Base-by-base conservation (phyloP, 805 yeast genomes). In the Candida nanaspora region DNA sequence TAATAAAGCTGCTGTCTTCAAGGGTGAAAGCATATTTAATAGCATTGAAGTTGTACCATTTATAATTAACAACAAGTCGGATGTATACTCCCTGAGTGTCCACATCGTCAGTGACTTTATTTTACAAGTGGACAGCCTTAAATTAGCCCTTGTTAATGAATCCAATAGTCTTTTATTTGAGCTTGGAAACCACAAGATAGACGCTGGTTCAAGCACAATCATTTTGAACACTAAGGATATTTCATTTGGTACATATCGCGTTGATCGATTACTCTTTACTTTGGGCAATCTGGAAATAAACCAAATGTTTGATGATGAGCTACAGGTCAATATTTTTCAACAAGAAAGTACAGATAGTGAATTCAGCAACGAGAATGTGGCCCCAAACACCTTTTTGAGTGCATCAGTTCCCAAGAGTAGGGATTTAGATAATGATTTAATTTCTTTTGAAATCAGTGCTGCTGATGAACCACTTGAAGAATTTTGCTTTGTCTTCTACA, bases 81-180 rank as follows among this genome's bases (percentile, higher is more conserved):
- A 74, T 48, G 50, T 45, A 6, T 68, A 74, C 39, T 61, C 46
- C 30, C 43, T 78, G 2, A 60, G 56, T 9, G 43, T 74, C 4
- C 43, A 47, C 39, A 37, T 18, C 11, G 11, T 15, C 3, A 23
- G 37, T 25, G 37, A 9, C 4, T 23, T 34, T 34, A 30, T 23
- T 4, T 16, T 25, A n/a, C n/a, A 11, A 6, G 25, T 34, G 11
- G 29, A 34, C 13, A 34, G 25, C 8, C 9, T 34, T 5, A 21
- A 34, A 23, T 16, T 34, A 26, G 28, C 25, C 2, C 9, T 43
- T 46, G n/a, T 53, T 63, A 8, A 25, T 21, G 10, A 30, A 41
- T 16, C 33, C 14, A 20, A 6, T 16, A 34, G 3, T 39, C 55
- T n/a, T 45, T 41, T 23, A 35, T 52, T 1, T 27, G 23, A 22